Base-by-base conservation (phyloP, 1,284 basidiomycete species). In the Tremellales sp. region DNA sequence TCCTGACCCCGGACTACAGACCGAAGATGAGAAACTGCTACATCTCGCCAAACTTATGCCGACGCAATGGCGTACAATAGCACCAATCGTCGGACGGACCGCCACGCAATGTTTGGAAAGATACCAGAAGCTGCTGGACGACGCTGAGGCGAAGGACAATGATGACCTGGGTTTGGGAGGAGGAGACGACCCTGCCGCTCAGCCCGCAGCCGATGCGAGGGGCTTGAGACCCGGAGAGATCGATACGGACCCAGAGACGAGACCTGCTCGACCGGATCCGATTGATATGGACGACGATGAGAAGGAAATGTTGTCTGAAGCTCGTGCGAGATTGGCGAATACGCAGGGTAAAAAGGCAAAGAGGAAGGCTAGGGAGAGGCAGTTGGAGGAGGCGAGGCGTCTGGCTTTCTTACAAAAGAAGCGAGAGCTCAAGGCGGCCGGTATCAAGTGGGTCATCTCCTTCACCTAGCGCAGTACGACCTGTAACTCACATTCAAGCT, bases 241-340 rank as follows among this genome's bases (percentile, higher is more conserved):
- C 62, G 96, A 99, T 72, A 93, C 96, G 2, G 93, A 99, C 76
- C 96, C 96, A 1, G 96, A 99, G 75, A 96, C 94, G 11, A 94
- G 97, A 70, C 90, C 96, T 43, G 96, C 96, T 1, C 81, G 94
- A 25, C 96, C 96, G 4, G 96, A 99, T 77, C 94, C 96, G 4
- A 96, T 98, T 65, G 96, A 99, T 76, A 99, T 99, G 96, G 96
- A 99, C 73, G 96, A 99, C 74, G 96, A 91, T 69, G 88, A 98
- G 75, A 98, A 98, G 84, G 96, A 98, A 74, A 98, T 99, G 96
- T 79, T 99, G 59, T 97, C 93, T 5, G 96, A 99, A 73, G 96
- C 96, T 43, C 85, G 96, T 62, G 96, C 96, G 8, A 85, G 96
- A 77, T 80, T 99, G 37, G 96, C 96, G 44, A 99, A 99, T 70